These are phyloP conservation scores for Candida sithepensis DNA, from an alignment of 805 yeast species.

Conservation along the genomic window DNA sequence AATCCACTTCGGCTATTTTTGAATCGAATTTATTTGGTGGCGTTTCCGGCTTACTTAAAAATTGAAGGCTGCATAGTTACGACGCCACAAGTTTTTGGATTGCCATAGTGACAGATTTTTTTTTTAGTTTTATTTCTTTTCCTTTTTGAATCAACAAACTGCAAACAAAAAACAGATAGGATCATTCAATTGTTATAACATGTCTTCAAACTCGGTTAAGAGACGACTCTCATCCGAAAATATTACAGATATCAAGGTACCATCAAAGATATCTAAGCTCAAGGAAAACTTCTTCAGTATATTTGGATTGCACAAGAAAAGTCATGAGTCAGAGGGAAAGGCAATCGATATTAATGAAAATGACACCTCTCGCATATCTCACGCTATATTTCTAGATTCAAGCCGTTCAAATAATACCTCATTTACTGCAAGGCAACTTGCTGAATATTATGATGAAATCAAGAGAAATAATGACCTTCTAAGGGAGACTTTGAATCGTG, in stretches of 20 bases:
- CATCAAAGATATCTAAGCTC: conserved; percentile 7
- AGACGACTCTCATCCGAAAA: conserved; percentile 2
- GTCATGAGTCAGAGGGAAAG: not conserved
- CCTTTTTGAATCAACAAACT: too few species aligned
- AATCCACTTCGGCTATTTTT: too few species aligned
- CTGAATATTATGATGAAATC: conserved; percentile 25
- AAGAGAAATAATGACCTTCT: conserved; percentile 20
- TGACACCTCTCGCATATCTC: not conserved
- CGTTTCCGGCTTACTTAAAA: too few species aligned
- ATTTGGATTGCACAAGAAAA: not conserved
- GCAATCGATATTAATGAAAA: not conserved
- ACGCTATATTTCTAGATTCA: not conserved
- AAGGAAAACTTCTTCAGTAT: conserved; percentile 3
- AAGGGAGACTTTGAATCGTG: conserved; percentile 13
- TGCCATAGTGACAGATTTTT: too few species aligned
- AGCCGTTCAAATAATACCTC: conserved; percentile 2
- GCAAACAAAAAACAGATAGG: not conserved
- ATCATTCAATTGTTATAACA: not conserved
- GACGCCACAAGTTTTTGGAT: too few species aligned
- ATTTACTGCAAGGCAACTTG: conserved; percentile 26
- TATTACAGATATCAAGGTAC: not conserved
- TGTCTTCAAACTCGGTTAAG: not conserved
- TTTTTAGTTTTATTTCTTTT: too few species aligned
- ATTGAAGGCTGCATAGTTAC: too few species aligned
- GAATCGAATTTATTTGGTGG: too few species aligned